Base-by-base conservation (phyloP, 176 grass and related monocot genomes). In the Oropetium thomaeum region DNA sequence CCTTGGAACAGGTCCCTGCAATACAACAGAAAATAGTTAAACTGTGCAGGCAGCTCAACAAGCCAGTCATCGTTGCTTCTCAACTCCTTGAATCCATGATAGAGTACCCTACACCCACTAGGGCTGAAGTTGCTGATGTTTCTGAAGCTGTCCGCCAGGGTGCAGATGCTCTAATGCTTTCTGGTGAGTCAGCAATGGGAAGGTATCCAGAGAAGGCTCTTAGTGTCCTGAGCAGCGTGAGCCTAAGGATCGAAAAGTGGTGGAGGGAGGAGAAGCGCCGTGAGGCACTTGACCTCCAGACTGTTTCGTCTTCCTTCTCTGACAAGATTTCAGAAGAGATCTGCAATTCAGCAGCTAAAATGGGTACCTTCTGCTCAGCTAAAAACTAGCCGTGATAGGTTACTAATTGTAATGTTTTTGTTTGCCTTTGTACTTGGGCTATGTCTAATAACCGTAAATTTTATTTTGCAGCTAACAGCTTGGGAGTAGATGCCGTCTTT, bases 131-230 rank as follows among this genome's bases (percentile, higher is more conserved):
- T 48, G 91, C 96, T 29, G 96, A 98, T 84, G 89, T 98, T 41
- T 94, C 91, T 65, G 96, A 98, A 86, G 96, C 96, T 30, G 96
- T 98, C 54, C 87, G 87, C 14, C 96, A 98, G 70, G 55, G 96
- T 22, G 91, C 89, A 1, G 96, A 98, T 62, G 96, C 96, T 43
- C 84, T 98, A 16, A 98, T 98, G 96, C 86, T 98, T 71, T 98
- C 96, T 84, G 96, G 96, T 5, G 96, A 98, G 53, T 98, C 96
- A n/a, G 96, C 96, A 31, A 98, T 98, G 96, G 96, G 96, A 3
- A 93, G 82, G 29, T 95, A 88, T 69, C 96, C 91, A 28, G 89
- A 95, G 8, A 99, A 99, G 82, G 87, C 96, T 63, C 85, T 99
- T 30, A 92, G 59, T 70, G 96, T 95, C 76, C 89, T 99, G 15